phyloP scores from a whole-genome alignment of 2,329 filamentous ascomycete species.

The Monosporascus cannonballus region DNA sequence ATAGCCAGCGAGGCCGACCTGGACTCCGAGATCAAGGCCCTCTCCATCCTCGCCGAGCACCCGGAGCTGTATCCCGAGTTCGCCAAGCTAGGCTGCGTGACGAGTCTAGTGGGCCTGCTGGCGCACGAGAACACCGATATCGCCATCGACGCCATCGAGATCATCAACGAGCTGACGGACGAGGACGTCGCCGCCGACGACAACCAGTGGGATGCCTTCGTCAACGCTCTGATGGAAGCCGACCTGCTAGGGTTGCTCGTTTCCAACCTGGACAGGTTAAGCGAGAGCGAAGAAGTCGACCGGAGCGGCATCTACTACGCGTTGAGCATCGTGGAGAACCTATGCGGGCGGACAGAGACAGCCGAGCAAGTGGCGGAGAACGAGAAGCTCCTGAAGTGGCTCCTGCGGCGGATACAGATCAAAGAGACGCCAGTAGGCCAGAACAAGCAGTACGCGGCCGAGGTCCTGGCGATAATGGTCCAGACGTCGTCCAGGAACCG shows the following conservation, averaged over 20 bases:
- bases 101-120: slow-evolving; percentile 70
- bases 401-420: slow-evolving; percentile 66
- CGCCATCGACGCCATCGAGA: slow-evolving; percentile 83
- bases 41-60: slow-evolving; percentile 84
- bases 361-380: slow-evolving; percentile 69
- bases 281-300: slow-evolving; percentile 69
- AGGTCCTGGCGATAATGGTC: slow-evolving; percentile 82
- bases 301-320: slow-evolving; percentile 82
- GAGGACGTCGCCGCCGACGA: slow-evolving; percentile 82
- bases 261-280: slow-evolving; percentile 71
- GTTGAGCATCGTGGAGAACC: slow-evolving; percentile 75
- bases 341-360: slow-evolving; percentile 58
- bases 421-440: slow-evolving; percentile 67
- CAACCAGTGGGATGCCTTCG: slow-evolving; percentile 73
- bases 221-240: slow-evolving; percentile 58
- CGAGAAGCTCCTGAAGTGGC: slow-evolving; percentile 65
- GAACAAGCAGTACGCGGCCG: slow-evolving; percentile 93
- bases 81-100: slow-evolving; percentile 22
- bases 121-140: slow-evolving; percentile 97
- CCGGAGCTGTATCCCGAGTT: slow-evolving; percentile 46
- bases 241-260: slow-evolving; percentile 70
- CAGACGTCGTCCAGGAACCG: slow-evolving; percentile 68
- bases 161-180: slow-evolving; percentile 85
- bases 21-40: slow-evolving; percentile 77
- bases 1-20: slow-evolving; percentile 66